Conservation (phyloP, 768 basidiomycete species). For the Mycena latifolia region DNA sequence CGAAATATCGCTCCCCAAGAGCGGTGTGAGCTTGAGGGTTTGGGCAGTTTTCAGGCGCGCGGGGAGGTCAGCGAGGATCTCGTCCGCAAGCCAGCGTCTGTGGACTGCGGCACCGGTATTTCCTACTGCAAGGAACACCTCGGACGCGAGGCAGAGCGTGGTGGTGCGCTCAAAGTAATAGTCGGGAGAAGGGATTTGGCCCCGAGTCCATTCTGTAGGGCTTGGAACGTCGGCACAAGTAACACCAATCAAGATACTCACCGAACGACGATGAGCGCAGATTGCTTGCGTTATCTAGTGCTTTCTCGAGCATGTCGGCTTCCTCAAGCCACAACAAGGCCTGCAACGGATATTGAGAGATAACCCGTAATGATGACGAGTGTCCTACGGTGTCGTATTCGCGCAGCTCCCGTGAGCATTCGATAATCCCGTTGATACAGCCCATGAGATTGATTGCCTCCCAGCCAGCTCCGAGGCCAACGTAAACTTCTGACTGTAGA, state of each 20-base stretch:
- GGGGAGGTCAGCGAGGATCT: conserved; percentile 32
- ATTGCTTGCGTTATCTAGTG: conserved; percentile 31
- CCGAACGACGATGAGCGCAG: not conserved
- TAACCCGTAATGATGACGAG: not conserved
- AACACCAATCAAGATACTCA: not conserved
- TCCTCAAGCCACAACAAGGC: conserved; percentile 48
- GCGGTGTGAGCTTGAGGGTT: conserved; percentile 14
- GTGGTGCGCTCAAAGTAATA: conserved; percentile 42
- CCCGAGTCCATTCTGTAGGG: conserved; percentile 7
- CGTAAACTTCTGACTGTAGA: not conserved
- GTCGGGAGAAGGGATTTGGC: conserved; percentile 5
- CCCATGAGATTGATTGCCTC: conserved; percentile 4
- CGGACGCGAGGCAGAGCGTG: conserved; percentile 36
- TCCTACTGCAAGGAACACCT: conserved; percentile 45
- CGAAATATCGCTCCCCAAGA: conserved; percentile 24
- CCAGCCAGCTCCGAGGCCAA: conserved; percentile 1
- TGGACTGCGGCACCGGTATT: conserved; percentile 50
- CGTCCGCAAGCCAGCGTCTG: conserved; percentile 39
- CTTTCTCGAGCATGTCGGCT: conserved; percentile 40
- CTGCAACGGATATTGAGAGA: conserved; percentile 25
- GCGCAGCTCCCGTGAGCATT: conserved; percentile 12
- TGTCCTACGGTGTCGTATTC: conserved; percentile 1
- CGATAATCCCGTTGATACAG: conserved; percentile 13
- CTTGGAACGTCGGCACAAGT: too few species aligned
- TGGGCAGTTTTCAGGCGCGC: conserved; percentile 28